phyloP scores from a whole-genome alignment of 192 early-diverging fungal genomes.

The Paraglomus occultum region DNA sequence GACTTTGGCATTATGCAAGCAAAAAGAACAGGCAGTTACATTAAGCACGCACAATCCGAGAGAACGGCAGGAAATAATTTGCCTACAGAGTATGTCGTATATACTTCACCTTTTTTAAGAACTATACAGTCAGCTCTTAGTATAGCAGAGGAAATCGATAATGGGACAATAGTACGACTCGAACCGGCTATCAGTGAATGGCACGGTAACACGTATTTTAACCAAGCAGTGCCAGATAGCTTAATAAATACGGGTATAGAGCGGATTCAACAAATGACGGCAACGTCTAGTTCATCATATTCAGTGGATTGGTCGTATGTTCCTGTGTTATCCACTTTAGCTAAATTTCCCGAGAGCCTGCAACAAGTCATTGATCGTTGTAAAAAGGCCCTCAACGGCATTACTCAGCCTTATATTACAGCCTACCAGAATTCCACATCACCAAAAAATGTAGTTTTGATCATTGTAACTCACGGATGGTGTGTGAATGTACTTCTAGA shows the following conservation, averaged over 20 bases:
- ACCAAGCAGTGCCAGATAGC: conserved; percentile 11
- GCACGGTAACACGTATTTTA: conserved; percentile 2
- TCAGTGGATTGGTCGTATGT: neutral
- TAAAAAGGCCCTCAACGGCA: neutral
- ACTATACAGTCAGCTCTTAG: conserved; percentile 39
- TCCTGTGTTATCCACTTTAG: neutral
- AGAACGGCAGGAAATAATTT: conserved; percentile 9
- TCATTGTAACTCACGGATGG: conserved; percentile 16
- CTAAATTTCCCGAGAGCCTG: conserved; percentile 5
- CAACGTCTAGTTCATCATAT: neutral
- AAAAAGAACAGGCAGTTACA: conserved; percentile 30
- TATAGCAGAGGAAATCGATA: conserved; percentile 36
- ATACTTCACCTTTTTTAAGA: conserved; percentile 37
- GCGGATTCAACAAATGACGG: neutral
- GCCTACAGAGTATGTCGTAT: conserved; percentile 36
- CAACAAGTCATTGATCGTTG: neutral
- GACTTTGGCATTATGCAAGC: conserved; percentile 35
- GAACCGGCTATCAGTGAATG: conserved; percentile 12
- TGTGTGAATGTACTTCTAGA: conserved; percentile 23
- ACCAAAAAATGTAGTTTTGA: conserved; percentile 7
- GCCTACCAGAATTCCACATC: neutral
- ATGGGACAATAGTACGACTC: neutral
- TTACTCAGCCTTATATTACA: conserved; percentile 8
- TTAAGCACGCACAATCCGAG: conserved; percentile 1
- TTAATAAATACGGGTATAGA: neutral